Percentiles rank a stretch among this genome's conserved stretches.
Conservation (phyloP, 2,329 filamentous ascomycete genomes). For the Aspergillus fischeri region DNA sequence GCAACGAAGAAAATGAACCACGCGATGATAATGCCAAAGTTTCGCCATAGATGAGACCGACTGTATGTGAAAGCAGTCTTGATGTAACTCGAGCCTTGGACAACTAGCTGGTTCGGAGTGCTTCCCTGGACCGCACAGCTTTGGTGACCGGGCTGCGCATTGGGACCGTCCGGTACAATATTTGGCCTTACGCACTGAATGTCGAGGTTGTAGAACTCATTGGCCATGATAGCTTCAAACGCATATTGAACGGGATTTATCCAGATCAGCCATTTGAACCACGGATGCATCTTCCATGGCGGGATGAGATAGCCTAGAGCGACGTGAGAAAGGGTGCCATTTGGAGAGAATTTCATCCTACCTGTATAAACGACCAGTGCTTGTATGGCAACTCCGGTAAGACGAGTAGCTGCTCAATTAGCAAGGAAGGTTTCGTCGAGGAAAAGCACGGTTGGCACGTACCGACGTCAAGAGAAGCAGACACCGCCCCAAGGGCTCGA, state of each 20-base stretch:
- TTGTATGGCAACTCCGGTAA: slow-evolving; percentile 48
- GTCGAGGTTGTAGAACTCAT: slow-evolving; percentile 62
- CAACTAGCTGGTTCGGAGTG: slow-evolving; percentile 48
- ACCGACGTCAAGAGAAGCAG: slow-evolving; percentile 48
- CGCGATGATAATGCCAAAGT: slow-evolving; percentile 74
- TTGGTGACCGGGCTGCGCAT: slow-evolving; percentile 48
- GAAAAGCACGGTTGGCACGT: slow-evolving; percentile 7
- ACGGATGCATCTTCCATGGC: slow-evolving; percentile 59
- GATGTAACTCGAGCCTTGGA: slow-evolving; percentile 57
- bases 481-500: slow-evolving; percentile 47
- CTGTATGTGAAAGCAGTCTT: slow-evolving; percentile 52
- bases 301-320: slow-evolving; percentile 56
- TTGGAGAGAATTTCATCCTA: slow-evolving; percentile 2
- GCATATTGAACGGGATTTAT: slow-evolving; percentile 65
- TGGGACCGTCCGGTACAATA: slow-evolving; percentile 53
- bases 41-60: slow-evolving; percentile 60
- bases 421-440: neutral
- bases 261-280: slow-evolving; percentile 62
- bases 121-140: slow-evolving; percentile 58
- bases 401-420: slow-evolving; percentile 37
- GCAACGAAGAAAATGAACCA: slow-evolving; percentile 72
- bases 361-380: slow-evolving; percentile 57
- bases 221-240: slow-evolving; percentile 65
- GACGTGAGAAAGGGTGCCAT: neutral
- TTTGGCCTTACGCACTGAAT: slow-evolving; percentile 54